Percentiles rank a stretch among this genome's conserved stretches.
phyloP scores from a whole-genome alignment of 208 protist species.

The Leishmania tropica region DNA sequence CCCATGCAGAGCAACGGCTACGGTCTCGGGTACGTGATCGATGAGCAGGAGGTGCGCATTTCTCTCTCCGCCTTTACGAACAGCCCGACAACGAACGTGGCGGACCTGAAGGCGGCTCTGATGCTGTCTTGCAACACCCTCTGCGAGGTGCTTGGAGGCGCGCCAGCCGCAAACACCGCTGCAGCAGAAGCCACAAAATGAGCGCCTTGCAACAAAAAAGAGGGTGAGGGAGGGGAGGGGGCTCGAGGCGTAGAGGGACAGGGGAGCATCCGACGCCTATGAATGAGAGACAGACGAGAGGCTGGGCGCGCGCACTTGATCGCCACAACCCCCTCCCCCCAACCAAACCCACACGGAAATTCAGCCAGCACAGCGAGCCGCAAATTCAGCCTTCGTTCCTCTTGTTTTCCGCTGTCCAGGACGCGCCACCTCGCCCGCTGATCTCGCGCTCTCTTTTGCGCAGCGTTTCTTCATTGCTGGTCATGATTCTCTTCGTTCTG shows the following conservation, averaged over 20 bases:
- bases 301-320: background rate
- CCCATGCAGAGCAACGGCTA: conserved; percentile 88
- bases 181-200: background rate
- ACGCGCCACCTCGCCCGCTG: background rate
- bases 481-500: background rate
- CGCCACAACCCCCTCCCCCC: background rate
- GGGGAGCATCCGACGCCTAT: background rate
- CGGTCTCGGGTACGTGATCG: conserved; percentile 92
- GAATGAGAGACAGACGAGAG: background rate
- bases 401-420: background rate
- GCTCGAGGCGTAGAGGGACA: background rate
- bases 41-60: conserved; percentile 83
- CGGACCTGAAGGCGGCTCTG: conserved; percentile 46
- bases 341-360: background rate
- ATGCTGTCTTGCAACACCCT: conserved; percentile 28
- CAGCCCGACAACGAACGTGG: conserved; percentile 70
- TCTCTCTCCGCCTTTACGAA: conserved; percentile 85
- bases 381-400: background rate
- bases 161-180: conserved; percentile 1
- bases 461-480: background rate
- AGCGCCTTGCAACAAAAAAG: background rate
- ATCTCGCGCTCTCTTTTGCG: background rate
- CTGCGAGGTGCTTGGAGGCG: conserved; percentile 18
- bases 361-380: background rate
- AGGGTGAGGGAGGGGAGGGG: background rate